Conservation (phyloP, 371 early-diverging fungal species). For the Mortierella sp. region DNA sequence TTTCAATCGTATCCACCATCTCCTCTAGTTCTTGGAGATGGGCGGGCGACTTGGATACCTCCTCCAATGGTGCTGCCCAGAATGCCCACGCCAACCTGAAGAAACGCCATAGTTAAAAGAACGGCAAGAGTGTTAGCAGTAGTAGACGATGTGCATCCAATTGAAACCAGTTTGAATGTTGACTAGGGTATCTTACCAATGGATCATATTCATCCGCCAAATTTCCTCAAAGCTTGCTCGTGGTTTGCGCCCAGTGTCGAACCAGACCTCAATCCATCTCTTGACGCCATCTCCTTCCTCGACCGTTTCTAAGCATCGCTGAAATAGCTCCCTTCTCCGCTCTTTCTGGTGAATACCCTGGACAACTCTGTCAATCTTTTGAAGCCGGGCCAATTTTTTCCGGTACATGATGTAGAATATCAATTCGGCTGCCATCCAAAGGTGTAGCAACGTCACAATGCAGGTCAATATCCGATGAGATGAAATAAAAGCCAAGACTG, state of each 20-base stretch:
- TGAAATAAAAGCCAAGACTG: slow-evolving; percentile 20
- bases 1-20: slow-evolving; percentile 61
- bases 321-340: slow-evolving; percentile 57
- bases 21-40: slow-evolving; percentile 53
- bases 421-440: slow-evolving; percentile 65
- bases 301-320: slow-evolving; percentile 55
- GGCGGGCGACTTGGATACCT: slow-evolving; percentile 48
- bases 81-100: slow-evolving; percentile 68
- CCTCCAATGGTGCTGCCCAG: slow-evolving; percentile 58
- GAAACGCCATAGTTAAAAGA: neutral
- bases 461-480: slow-evolving; percentile 22
- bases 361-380: slow-evolving; percentile 44
- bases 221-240: slow-evolving; percentile 57
- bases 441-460: slow-evolving; percentile 53
- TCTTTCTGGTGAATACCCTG: slow-evolving; percentile 48
- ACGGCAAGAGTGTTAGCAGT: neutral
- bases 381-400: slow-evolving; percentile 59
- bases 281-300: slow-evolving; percentile 56
- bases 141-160: neutral
- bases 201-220: slow-evolving; percentile 60
- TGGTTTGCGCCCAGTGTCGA: slow-evolving; percentile 45
- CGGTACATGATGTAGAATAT: slow-evolving; percentile 63
- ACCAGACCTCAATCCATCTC: slow-evolving; percentile 65
- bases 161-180: too few species aligned
- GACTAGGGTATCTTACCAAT: slow-evolving; percentile 55